A percentile compares a stretch with the other conserved stretches of the same genome.
Conservation (phyloP, 2,329 filamentous ascomycete genomes). For the Colletotrichum sp. region DNA sequence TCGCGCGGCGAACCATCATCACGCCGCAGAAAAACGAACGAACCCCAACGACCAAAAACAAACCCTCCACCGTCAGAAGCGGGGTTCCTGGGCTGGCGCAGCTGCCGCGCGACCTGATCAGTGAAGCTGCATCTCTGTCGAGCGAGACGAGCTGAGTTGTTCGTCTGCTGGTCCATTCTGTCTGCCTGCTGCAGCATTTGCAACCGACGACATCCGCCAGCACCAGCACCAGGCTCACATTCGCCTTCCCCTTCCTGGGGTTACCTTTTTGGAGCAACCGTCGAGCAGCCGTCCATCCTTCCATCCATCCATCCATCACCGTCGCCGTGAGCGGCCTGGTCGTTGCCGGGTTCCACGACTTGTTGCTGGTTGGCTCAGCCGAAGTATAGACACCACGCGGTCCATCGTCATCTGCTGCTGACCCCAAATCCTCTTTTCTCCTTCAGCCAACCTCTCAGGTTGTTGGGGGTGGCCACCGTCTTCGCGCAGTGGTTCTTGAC, state of each 20-base stretch:
- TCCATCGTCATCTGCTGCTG: not conserved
- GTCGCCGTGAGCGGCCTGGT: not conserved
- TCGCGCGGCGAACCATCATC: constrained; percentile 4
- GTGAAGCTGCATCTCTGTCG: constrained; percentile 1
- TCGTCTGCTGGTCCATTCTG: not conserved
- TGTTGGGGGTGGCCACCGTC: not conserved
- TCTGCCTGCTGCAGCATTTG: not conserved
- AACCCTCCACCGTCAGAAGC: constrained; percentile 8
- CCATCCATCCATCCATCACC: not conserved
- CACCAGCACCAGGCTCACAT: not conserved
- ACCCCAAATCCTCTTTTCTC: not conserved
- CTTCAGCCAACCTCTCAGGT: not conserved
- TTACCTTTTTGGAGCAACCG: not conserved
- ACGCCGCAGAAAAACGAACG: not conserved
- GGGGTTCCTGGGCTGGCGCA: constrained; percentile 8
- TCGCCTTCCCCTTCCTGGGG: not conserved
- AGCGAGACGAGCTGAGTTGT: constrained; percentile 1
- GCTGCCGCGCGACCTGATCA: not conserved
- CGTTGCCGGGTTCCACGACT: not conserved
- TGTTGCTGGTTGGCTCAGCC: not conserved
- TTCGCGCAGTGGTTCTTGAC: not conserved
- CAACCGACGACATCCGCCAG: not conserved
- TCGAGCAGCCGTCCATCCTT: not conserved
- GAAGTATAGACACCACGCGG: not conserved
- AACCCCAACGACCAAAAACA: not conserved